Conservation (phyloP, 2,329 filamentous ascomycete species). For the Xylariaceae sp. region DNA sequence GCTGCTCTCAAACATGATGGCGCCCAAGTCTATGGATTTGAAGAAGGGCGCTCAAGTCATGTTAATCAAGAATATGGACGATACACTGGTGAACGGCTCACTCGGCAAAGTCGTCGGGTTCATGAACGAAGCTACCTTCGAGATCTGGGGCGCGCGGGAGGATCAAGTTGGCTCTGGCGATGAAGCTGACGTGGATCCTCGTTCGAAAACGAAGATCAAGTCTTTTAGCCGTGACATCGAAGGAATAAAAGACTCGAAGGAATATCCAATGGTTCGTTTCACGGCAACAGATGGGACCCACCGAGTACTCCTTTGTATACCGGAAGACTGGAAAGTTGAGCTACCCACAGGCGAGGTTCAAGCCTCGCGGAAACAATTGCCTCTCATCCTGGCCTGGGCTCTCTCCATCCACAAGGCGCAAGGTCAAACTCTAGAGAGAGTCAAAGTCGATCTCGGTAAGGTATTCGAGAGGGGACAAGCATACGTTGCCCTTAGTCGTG, state of each 20-base stretch:
- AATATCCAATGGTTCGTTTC: constrained; percentile 87
- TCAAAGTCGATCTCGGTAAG: constrained; percentile 89
- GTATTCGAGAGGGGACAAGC: constrained; percentile 98
- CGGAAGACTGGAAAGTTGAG: constrained; percentile 95
- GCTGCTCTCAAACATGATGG: constrained; percentile 88
- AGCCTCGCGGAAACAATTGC: constrained; percentile 79
- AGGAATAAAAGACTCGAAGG: constrained; percentile 51
- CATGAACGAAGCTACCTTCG: constrained; percentile 56
- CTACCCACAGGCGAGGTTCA: constrained; percentile 94
- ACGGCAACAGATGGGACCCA: constrained; percentile 75
- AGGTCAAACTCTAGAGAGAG: constrained; percentile 88
- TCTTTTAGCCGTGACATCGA: constrained; percentile 48
- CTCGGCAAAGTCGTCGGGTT: constrained; percentile 84
- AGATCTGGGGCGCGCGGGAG: constrained; percentile 31
- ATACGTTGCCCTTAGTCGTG: constrained; percentile 93
- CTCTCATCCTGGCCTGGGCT: constrained; percentile 94
- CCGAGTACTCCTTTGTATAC: constrained; percentile 77
- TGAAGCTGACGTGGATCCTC: constrained; percentile 42
- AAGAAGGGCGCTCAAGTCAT: constrained; percentile 97
- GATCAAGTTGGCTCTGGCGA: constrained; percentile 49
- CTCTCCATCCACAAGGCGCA: constrained; percentile 98
- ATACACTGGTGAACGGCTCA: constrained; percentile 90
- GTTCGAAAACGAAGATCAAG: constrained; percentile 59
- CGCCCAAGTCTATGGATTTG: constrained; percentile 75
- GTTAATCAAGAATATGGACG: constrained; percentile 99